Percentiles rank a stretch among this genome's conserved stretches.
Conservation (phyloP, 331 rosid species). For the Cydonia oblonga region DNA sequence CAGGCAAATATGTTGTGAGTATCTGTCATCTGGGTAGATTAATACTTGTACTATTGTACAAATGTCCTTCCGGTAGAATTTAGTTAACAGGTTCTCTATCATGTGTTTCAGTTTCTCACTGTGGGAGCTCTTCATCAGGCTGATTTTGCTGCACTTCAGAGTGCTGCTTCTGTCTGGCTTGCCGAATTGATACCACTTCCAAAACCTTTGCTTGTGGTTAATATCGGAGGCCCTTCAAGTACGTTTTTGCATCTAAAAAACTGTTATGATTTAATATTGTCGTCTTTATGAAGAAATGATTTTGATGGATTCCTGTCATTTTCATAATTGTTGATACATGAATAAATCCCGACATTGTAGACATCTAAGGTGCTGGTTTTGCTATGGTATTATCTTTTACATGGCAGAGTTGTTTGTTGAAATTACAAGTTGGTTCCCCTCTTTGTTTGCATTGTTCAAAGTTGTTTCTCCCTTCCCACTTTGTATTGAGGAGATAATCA, state of each 20-base stretch:
- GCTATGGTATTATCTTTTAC: background rate
- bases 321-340: background rate
- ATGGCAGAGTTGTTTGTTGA: background rate
- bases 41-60: background rate
- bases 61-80: background rate
- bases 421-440: background rate
- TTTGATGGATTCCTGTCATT: background rate
- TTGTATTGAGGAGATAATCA: background rate
- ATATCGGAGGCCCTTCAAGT: constrained; percentile 80
- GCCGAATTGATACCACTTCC: constrained; percentile 59
- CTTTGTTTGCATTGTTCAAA: background rate
- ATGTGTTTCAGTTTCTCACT: constrained; percentile 58
- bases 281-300: background rate
- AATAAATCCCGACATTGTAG: background rate
- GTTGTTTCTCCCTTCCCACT: background rate
- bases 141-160: constrained; percentile 55
- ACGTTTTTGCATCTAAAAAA: constrained; percentile 8
- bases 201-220: constrained; percentile 81
- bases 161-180: constrained; percentile 73
- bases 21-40: background rate
- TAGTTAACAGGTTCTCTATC: constrained; percentile 7
- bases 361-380: background rate
- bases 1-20: constrained; percentile 73
- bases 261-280: background rate
- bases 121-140: constrained; percentile 94